Evolutionary conservation across 2,329 filamentous ascomycete species (phyloP).

Genomic region (Trichoderma afroharzianum): DNA sequence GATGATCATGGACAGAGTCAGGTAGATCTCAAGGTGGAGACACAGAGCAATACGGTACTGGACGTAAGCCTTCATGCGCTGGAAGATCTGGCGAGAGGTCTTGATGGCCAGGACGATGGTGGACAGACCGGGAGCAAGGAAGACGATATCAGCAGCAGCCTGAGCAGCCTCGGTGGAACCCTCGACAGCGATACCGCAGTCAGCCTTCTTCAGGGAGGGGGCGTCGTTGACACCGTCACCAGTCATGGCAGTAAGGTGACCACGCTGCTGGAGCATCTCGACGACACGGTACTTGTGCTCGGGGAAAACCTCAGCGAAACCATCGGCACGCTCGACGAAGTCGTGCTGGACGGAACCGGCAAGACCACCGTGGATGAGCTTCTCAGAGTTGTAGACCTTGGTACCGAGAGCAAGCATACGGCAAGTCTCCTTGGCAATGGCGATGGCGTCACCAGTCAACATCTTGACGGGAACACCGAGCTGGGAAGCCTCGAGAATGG

Average conservation of each 20-base stretch:
- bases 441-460: conserved; percentile 91
- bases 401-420: conserved; percentile 87
- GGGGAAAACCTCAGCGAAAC: conserved; percentile 91
- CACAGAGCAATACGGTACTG: conserved; percentile 93
- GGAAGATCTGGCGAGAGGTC: conserved; percentile 91
- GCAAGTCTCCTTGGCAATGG: conserved; percentile 87
- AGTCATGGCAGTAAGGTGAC: conserved; percentile 93
- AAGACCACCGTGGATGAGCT: conserved; percentile 82
- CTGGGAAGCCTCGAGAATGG: conserved; percentile 83
- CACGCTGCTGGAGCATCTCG: conserved; percentile 89
- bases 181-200: conserved; percentile 93
- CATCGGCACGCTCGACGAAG: conserved; percentile 92
- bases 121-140: conserved; percentile 85
- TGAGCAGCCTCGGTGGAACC: conserved; percentile 87
- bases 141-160: conserved; percentile 89
- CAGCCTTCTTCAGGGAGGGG: conserved; percentile 86
- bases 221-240: conserved; percentile 95
- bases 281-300: conserved; percentile 95
- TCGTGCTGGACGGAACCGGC: conserved; percentile 93
- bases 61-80: conserved; percentile 95
- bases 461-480: conserved; percentile 92
- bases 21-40: conserved; percentile 85
- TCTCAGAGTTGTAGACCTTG: conserved; percentile 91
- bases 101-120: conserved; percentile 91
- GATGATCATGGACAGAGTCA: conserved; percentile 88